Percentiles rank a stretch among this genome's conserved stretches.
Evolutionary conservation across 768 basidiomycete species (phyloP).

Genomic region (Panaeolus papilionaceus): DNA sequence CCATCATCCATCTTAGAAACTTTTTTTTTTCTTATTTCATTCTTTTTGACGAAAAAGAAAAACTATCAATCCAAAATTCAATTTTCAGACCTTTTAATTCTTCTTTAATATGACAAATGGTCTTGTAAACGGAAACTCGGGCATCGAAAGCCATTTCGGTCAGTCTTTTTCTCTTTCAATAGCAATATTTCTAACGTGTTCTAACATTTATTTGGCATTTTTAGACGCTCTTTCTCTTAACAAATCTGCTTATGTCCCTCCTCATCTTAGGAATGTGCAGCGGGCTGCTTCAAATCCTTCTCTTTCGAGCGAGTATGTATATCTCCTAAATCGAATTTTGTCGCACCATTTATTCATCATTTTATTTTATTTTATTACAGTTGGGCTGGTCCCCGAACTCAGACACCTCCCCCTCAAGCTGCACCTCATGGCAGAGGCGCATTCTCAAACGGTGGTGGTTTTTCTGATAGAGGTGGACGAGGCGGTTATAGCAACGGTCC

Average conservation of each 20-base stretch:
- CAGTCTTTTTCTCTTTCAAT: slow-evolving; percentile 32
- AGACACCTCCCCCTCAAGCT: slow-evolving; percentile 62
- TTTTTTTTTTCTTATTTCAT: slow-evolving; percentile 29
- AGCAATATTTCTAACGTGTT: slow-evolving; percentile 16
- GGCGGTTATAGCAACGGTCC: slow-evolving; percentile 45
- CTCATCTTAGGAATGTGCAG: slow-evolving; percentile 86
- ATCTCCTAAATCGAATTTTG: slow-evolving; percentile 18
- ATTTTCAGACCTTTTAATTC: slow-evolving; percentile 30
- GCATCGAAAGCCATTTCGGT: slow-evolving; percentile 82
- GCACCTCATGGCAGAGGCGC: slow-evolving; percentile 37
- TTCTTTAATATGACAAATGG: slow-evolving; percentile 86
- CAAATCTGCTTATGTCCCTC: slow-evolving; percentile 88
- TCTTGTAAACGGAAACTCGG: slow-evolving; percentile 79
- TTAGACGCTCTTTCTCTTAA: slow-evolving; percentile 79
- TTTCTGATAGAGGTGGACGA: slow-evolving; percentile 46
- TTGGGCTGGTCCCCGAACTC: slow-evolving; percentile 77
- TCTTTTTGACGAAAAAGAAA: slow-evolving; percentile 37
- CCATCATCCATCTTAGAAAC: slow-evolving; percentile 34
- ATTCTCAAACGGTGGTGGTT: slow-evolving; percentile 46
- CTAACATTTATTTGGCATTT: slow-evolving; percentile 17
- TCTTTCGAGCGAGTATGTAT: slow-evolving; percentile 61
- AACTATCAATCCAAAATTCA: slow-evolving; percentile 19
- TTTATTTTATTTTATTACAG: slow-evolving; percentile 48
- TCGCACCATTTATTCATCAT: slow-evolving; percentile 23
- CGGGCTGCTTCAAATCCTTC: slow-evolving; percentile 81